These are phyloP conservation scores for Hericium coralloides DNA, from an alignment of 768 basidiomycete genomes.

Conservation along the genomic window DNA sequence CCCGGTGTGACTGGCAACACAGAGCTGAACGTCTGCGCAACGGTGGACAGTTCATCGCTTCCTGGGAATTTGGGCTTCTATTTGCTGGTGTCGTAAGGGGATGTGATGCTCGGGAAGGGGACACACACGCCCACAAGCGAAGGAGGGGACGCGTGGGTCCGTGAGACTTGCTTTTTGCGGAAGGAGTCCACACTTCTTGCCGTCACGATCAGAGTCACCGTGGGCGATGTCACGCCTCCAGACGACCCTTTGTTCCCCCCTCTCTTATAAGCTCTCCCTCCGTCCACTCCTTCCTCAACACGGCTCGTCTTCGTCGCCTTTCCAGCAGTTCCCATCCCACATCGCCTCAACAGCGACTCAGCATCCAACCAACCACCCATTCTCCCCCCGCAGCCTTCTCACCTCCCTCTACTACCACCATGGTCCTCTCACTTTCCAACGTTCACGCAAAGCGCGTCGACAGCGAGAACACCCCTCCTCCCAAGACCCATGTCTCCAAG, in stretches of 20 bases:
- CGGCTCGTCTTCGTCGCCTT: not conserved
- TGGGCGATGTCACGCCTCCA: no score
- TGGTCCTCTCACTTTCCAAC: constrained; percentile 1
- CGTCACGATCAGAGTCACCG: not conserved
- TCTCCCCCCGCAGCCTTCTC: not conserved
- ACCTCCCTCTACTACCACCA: not conserved
- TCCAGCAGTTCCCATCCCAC: not conserved
- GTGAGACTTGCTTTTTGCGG: not conserved
- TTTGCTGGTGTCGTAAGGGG: no score
- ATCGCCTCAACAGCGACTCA: not conserved
- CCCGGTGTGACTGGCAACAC: no score
- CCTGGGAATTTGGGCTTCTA: no score
- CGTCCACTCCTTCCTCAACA: not conserved
- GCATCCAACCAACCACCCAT: not conserved
- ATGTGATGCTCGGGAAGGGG: no score
- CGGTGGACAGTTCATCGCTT: no score
- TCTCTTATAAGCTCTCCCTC: not conserved
- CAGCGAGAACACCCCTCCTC: not conserved
- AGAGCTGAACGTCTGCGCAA: no score
- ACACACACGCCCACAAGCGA: no score
- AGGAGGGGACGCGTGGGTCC: not conserved
- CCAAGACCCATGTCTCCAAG: not conserved
- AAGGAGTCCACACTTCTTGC: not conserved
- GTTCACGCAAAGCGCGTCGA: not conserved
- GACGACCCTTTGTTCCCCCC: not conserved